Base-by-base conservation (phyloP, 2,329 filamentous ascomycete genomes). In the Fusarium lyarnte region DNA sequence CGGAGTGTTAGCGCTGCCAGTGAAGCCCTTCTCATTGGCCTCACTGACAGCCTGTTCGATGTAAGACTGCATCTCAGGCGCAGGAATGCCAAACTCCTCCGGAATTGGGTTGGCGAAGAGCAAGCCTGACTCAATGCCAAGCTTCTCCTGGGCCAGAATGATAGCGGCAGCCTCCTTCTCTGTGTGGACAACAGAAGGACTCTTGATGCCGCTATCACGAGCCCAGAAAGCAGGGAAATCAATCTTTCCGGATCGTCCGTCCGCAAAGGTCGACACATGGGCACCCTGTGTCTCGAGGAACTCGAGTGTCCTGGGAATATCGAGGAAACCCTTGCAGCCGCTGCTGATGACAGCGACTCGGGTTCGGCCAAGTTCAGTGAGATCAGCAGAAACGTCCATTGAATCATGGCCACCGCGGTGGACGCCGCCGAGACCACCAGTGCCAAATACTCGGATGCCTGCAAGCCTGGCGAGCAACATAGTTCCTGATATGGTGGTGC, bases 161-260 rank as follows among this genome's bases (percentile, higher is more conserved):
- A 98, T 94, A n/a, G 92, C 91, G 2, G 96, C 96, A 38, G 96
- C 96, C 79, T 98, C 93, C 61, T 86, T 86, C 79, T 97, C 94
- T 73, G 91, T 88, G 58, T 90, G 83, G 45, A 98, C 88, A 3
- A 93, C 89, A 27, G 89, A 88, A 1, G 95, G 95, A 78, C 94
- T 97, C 80, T 86, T 90, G 58, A 92, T 84, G 17, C 94, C 94
- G 80, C 95, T 98, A 45, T 98, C 94, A 43, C 95, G 87, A 0
- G 93, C 93, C 88, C 93, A 99, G 81, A 99, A 99, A 1, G 93
- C 94, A 2, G 96, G 96, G 77, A 98, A 96, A 76, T 97, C 92
- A 43, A 98, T 88, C 10, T 87, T 83, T 4, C 90, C 92, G 31
- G 84, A 82, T 41, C 93, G 88, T 2, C 93, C 94, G 81, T 97